Evolutionary conservation across 2,329 filamentous ascomycete genomes (phyloP), one percentile per base, ranked within the genome.

Genomic region (Aurifilum marmelostoma): DNA sequence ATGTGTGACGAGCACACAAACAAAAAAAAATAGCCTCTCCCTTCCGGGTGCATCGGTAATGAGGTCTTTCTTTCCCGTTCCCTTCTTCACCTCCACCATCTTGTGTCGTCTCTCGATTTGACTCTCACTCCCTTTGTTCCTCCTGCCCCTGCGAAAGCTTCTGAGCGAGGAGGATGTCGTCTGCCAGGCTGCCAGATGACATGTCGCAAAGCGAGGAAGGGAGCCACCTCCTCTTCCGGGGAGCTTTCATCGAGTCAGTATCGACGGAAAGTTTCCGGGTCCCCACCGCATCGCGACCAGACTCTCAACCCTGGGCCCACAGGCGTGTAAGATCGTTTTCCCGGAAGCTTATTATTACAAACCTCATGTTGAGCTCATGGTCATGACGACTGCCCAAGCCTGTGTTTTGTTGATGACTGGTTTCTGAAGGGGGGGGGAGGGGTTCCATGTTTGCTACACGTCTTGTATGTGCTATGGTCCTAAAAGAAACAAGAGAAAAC

Each of bases 261-360:
- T 56, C 18, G 52, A 56, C 52, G 52, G 52, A 56, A 56, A 56
- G 24, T 29, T 56, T 32, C 52, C 52, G 52, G 24, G 52, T 56
- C 27, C n/a, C 24, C 52, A 56, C 52, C 29, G 27, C 24, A 56
- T 29, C 27, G 24, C 14, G 27, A 29, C 24, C 52, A 56, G 52
- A 56, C 52, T 56, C 24, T 29, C 24, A 27, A 27, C 11, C 24
- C 6, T 24, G 50, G 50, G n/a, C 50, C 50, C 43, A 47, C 43
- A 9, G 43, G n/a, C 21, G 43, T 47, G 43, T 47, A 47, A 47
- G 43, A 47, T 47, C 43, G 43, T 47, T 47, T 47, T 47, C 43
- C 43, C 43, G 43, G 7, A 21, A 47, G 43, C 43, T 16, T 47
- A 8, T n/a, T 47, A 7, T 47, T n/a, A 21, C 16, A n/a, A 47